Percentiles rank a stretch among this genome's conserved stretches.
Conservation (phyloP, 2,329 filamentous ascomycete species). For the Botrytis porri region DNA sequence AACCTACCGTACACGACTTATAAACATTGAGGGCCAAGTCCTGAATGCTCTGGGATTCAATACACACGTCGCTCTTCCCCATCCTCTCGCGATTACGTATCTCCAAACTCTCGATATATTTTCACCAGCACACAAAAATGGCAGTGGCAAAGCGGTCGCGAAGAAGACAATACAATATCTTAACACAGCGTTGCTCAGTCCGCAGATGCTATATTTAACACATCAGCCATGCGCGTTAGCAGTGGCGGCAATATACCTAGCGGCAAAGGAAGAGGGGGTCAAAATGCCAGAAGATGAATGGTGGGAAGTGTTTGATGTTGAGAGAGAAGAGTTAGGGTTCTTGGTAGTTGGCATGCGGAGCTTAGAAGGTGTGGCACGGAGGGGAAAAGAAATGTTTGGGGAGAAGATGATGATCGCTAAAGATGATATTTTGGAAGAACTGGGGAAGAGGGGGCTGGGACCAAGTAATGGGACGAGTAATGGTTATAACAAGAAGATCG, state of each 20-base stretch:
- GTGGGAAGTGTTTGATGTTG: constrained; percentile 98
- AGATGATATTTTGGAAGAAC: constrained; percentile 28
- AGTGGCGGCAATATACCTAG: constrained; percentile 86
- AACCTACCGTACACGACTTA: constrained; percentile 58
- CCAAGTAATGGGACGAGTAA: not conserved
- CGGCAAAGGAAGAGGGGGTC: constrained; percentile 70
- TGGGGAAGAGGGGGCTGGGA: not conserved
- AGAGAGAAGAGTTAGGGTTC: constrained; percentile 91
- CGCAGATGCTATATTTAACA: constrained; percentile 86
- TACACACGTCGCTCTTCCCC: constrained; percentile 79
- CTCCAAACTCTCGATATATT: constrained; percentile 81
- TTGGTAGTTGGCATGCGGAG: constrained; percentile 83
- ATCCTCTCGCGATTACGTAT: constrained; percentile 85
- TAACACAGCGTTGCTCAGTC: constrained; percentile 82
- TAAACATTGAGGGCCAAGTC: constrained; percentile 74
- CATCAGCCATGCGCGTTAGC: constrained; percentile 86
- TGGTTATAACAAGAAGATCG: not conserved
- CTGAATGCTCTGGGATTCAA: constrained; percentile 76
- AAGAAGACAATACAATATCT: constrained; percentile 70
- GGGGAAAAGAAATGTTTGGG: constrained; percentile 30
- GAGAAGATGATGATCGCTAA: constrained; percentile 29
- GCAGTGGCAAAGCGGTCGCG: constrained; percentile 53
- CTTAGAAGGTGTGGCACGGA: constrained; percentile 56
- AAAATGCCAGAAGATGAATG: constrained; percentile 82
- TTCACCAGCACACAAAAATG: constrained; percentile 28